Base-by-base conservation (phyloP, 345 rosid species). In the Euclidium syriacum region DNA sequence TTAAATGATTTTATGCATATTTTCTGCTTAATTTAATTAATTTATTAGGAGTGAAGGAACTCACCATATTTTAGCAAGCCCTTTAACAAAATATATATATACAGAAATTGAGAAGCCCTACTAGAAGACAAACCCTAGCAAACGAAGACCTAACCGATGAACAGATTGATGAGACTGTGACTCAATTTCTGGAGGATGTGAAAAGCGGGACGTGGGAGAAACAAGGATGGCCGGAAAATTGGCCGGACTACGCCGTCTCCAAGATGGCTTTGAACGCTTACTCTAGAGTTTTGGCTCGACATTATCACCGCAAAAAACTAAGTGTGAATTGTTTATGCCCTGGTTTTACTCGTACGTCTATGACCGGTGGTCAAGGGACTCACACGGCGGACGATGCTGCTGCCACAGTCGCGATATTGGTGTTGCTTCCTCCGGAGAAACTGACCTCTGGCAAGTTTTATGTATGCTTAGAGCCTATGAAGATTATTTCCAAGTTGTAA, bases 181-280 rank as follows among this genome's bases (percentile, higher is more conserved):
- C 40, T 9, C 24, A 52, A 26, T 91, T 91, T 62, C 78, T 86
- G 0, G 65, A 65, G 7, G 65, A 67, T 14, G 98, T 85, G 54
- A 76, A 70, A 67, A 48, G 58, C 0, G 96, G 89, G 34, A 81
- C 74, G 3, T 91, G 96, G 98, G 54, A 76, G 70, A 62, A 51
- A 9, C 65, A 74, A 64, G 96, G 98, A 0, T 91, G 98, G 98
- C 96, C 96, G 0, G 79, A 70, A 27, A 47, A 75, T 11, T 88
- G 98, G 95, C 78, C 95, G 0, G 98, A 86, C 26, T 91, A 88
- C 20, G 88, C 96, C 1, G 87, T 88, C 10, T 91, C 98, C 1
- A 91, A 91, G 70, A 70, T 91, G 47, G 98, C 96, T 3, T 53
- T 91, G 26, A 91, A 91, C 47, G 85, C 96, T 10, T 83, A 86